Conservation (phyloP, 139 green algal species). For the Nannochloris sp. region DNA sequence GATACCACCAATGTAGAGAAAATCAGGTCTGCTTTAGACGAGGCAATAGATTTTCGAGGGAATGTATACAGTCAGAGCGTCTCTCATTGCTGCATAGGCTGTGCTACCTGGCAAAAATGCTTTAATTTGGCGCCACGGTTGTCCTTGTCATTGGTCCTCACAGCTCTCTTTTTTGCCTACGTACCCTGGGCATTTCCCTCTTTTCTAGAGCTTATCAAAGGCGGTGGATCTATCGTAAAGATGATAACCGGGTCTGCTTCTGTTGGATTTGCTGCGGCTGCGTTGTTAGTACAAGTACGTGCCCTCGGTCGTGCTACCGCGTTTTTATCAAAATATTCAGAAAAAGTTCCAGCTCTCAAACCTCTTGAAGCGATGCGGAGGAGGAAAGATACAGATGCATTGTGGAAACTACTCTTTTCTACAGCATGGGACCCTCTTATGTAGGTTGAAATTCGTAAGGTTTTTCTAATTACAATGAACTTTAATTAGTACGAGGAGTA, state of each 20-base stretch:
- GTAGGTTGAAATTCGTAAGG: background rate
- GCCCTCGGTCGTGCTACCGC: conserved; percentile 1
- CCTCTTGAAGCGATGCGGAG: no score
- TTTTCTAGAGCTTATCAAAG: background rate
- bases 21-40: conserved; percentile 9
- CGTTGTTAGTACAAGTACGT: conserved; percentile 15
- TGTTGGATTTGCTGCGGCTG: background rate
- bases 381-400: background rate
- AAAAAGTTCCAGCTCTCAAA: background rate
- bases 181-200: conserved; percentile 26
- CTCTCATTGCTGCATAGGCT: conserved; percentile 31
- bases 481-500: no score
- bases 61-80: conserved; percentile 7
- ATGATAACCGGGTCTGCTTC: background rate
- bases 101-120: conserved; percentile 26
- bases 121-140: conserved; percentile 35
- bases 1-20: background rate
- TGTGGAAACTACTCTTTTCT: background rate
- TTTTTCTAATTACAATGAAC: background rate
- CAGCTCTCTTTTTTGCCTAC: conserved; percentile 17
- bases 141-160: conserved; percentile 6
- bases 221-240: background rate
- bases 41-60: conserved; percentile 26
- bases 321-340: conserved; percentile 9
- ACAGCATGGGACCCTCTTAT: background rate